These are phyloP conservation scores for Plasmodium chabaudi DNA, from an alignment of 169 alveolate genomes.

Conservation along the genomic window DNA sequence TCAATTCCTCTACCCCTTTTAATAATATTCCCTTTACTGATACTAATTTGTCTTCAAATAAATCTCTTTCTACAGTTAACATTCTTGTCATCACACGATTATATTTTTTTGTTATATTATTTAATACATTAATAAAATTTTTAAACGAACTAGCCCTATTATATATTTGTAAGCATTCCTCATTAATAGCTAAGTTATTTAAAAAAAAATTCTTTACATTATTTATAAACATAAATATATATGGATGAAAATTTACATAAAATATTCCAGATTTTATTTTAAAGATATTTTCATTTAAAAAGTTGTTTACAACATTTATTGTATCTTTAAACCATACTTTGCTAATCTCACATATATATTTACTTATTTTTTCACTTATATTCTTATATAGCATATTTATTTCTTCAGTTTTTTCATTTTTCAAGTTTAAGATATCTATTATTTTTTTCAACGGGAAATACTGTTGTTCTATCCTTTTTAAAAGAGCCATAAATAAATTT, in stretches of 20 bases:
- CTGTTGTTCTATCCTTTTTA: slow-evolving; percentile 69
- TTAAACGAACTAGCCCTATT: slow-evolving; percentile 59
- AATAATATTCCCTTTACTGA: slow-evolving; percentile 21
- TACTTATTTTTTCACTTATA: slow-evolving; percentile 46
- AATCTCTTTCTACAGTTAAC: slow-evolving; percentile 48
- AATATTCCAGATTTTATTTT: slow-evolving; percentile 25
- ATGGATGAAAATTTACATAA: slow-evolving; percentile 71
- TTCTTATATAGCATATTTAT: slow-evolving; percentile 25
- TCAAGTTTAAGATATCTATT: slow-evolving; percentile 22
- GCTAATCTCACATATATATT: slow-evolving; percentile 51
- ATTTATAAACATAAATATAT: slow-evolving; percentile 55
- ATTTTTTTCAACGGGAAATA: slow-evolving; percentile 59
- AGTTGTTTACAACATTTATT: slow-evolving; percentile 51
- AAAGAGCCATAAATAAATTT: slow-evolving; percentile 47
- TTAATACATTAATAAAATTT: slow-evolving; percentile 35
- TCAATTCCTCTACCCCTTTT: slow-evolving; percentile 37
- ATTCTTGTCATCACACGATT: slow-evolving; percentile 37
- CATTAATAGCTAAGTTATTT: slow-evolving; percentile 54
- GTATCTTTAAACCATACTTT: slow-evolving; percentile 69
- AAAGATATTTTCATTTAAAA: slow-evolving; percentile 63
- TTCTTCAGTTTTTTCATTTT: slow-evolving; percentile 60
- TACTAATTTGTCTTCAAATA: slow-evolving; percentile 35
- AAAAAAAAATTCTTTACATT: slow-evolving; percentile 50
- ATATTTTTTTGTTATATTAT: slow-evolving; percentile 42
- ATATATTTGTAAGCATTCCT: slow-evolving; percentile 51